Percentiles rank a stretch among this genome's conserved stretches.
These are phyloP conservation scores for Pisolithus thermaeus DNA, from an alignment of 1,284 basidiomycete genomes.

Conservation along the genomic window DNA sequence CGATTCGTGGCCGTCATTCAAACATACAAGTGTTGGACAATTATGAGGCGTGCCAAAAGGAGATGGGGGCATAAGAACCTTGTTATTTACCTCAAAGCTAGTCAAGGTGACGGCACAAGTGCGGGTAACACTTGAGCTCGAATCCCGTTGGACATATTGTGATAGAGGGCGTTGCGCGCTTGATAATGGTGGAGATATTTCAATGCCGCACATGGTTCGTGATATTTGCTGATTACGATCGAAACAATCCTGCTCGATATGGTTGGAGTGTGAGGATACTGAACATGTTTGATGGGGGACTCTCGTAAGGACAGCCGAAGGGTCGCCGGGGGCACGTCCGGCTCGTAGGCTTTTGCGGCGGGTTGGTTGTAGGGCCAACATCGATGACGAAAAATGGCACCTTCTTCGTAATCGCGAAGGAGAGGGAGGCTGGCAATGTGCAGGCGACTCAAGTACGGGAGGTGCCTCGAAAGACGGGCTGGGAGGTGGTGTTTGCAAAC, in stretches of 20 bases:
- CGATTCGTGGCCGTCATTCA: not conserved
- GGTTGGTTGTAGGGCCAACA: slow-evolving; percentile 17
- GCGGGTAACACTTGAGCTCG: slow-evolving; percentile 9
- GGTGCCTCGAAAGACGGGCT: slow-evolving; percentile 18
- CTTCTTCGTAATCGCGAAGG: slow-evolving; percentile 37
- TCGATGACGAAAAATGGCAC: slow-evolving; percentile 31
- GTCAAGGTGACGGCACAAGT: slow-evolving; percentile 8
- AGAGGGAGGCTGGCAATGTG: slow-evolving; percentile 40
- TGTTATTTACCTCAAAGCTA: slow-evolving; percentile 4
- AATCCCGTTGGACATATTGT: slow-evolving; percentile 10
- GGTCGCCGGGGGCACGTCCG: slow-evolving; percentile 18
- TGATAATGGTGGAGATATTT: slow-evolving; percentile 13
- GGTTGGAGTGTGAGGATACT: slow-evolving; percentile 20
- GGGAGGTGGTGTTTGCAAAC: slow-evolving; percentile 31
- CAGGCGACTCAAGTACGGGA: slow-evolving; percentile 19
- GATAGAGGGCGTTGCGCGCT: slow-evolving; percentile 15
- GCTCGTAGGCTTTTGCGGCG: slow-evolving; percentile 29
- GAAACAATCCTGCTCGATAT: slow-evolving; percentile 30
- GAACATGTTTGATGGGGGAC: slow-evolving; percentile 19
- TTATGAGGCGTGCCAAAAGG: slow-evolving; percentile 37
- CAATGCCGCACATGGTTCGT: slow-evolving; percentile 26
- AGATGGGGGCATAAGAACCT: slow-evolving; percentile 28
- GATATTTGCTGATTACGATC: slow-evolving; percentile 30
- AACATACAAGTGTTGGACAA: not conserved
- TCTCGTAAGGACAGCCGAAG: slow-evolving; percentile 19